Evolutionary conservation across 768 basidiomycete genomes (phyloP).

Genomic region (Auriculariales sp.): DNA sequence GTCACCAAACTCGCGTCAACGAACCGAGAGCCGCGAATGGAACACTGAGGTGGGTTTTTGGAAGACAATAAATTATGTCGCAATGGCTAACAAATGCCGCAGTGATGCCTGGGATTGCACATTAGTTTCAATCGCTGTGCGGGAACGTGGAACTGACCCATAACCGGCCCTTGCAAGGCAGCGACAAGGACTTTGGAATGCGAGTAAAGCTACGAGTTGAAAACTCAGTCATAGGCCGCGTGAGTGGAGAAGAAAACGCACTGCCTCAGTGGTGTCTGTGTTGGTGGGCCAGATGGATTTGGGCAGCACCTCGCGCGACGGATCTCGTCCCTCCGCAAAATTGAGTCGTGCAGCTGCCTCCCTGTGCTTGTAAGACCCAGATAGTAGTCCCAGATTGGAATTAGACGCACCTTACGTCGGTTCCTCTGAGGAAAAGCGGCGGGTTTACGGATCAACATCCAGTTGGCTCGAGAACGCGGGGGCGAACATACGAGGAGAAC

Average conservation of each 20-base stretch:
- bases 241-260: constrained; percentile 16
- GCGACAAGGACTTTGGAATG: constrained; percentile 47
- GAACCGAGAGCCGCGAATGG: constrained; percentile 55
- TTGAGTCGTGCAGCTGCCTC: not conserved
- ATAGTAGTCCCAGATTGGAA: too few species aligned
- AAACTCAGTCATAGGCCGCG: not conserved
- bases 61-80: constrained; percentile 58
- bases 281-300: constrained; percentile 33
- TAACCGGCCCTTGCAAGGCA: constrained; percentile 59
- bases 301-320: constrained; percentile 32
- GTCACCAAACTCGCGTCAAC: constrained; percentile 1
- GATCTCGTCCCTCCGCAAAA: not conserved
- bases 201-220: constrained; percentile 35
- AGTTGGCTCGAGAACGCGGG: not conserved
- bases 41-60: constrained; percentile 43
- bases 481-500: constrained; percentile 51
- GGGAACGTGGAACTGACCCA: constrained; percentile 34
- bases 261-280: constrained; percentile 51
- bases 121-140: constrained; percentile 2
- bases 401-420: constrained; percentile 35
- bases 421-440: constrained; percentile 29
- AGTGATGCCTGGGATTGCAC: constrained; percentile 35
- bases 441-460: not conserved
- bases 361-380: not conserved
- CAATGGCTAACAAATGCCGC: constrained; percentile 64